Conservation (phyloP, 176 grass and related monocot species). For the Ensete ventricosum region DNA sequence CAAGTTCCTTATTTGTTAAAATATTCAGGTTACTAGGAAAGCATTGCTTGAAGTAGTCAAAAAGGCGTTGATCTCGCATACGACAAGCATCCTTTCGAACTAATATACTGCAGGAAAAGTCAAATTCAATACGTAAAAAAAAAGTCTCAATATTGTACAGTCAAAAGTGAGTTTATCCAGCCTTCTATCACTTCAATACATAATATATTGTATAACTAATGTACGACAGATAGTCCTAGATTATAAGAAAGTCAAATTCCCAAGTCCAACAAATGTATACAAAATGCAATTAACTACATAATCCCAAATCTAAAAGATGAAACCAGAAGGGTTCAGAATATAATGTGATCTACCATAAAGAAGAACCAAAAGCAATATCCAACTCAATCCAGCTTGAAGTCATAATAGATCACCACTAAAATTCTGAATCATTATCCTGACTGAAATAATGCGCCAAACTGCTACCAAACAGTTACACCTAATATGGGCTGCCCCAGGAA, state of each 20-base stretch:
- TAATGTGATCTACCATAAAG: not conserved
- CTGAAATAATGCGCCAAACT: no score
- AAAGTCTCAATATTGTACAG: not conserved
- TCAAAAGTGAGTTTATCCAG: not conserved
- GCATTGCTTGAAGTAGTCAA: constrained; percentile 83
- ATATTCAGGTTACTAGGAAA: constrained; percentile 54
- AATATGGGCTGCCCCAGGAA: no score
- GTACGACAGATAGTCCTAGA: no score
- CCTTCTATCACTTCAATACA: not conserved
- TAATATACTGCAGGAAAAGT: constrained; percentile 30
- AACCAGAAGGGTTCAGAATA: not conserved
- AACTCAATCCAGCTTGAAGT: not conserved
- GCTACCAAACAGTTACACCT: no score
- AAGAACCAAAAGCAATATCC: not conserved
- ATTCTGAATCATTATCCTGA: no score
- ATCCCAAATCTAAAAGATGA: not conserved
- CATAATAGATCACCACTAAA: no score
- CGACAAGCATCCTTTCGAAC: constrained; percentile 47
- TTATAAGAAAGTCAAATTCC: not conserved
- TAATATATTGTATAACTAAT: not conserved
- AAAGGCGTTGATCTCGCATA: constrained; percentile 44
- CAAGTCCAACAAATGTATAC: not conserved
- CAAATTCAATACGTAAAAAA: not conserved
- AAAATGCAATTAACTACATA: not conserved
- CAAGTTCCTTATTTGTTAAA: constrained; percentile 83